Percentiles rank a stretch among this genome's conserved stretches.
phyloP scores from a whole-genome alignment of 176 grass and related monocot species.

The Hordeum marinum region DNA sequence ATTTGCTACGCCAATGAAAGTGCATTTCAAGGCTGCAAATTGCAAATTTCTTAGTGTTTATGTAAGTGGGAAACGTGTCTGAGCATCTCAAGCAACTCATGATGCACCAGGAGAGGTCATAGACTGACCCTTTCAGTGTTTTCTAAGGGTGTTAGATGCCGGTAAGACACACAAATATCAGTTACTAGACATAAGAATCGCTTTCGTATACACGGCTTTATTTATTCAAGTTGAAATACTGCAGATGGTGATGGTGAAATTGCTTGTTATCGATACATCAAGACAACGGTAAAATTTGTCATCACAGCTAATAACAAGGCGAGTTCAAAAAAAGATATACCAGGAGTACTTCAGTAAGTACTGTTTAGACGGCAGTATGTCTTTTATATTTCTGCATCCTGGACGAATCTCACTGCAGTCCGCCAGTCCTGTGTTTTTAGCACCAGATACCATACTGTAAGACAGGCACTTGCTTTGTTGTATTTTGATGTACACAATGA shows the following conservation, averaged over 20 bases:
- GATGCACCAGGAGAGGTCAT: neutral
- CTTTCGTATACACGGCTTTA: neutral
- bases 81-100: neutral
- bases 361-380: constrained; percentile 42
- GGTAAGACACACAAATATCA: neutral
- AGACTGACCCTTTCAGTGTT: neutral
- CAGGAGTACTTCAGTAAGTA: constrained; percentile 16
- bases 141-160: neutral
- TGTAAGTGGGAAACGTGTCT: constrained; percentile 1
- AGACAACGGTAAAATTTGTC: constrained; percentile 22
- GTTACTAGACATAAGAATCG: neutral
- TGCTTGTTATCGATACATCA: neutral
- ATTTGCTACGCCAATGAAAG: neutral
- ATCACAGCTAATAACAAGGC: constrained; percentile 9
- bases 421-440: neutral
- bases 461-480: constrained; percentile 3
- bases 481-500: constrained; percentile 17
- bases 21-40: neutral
- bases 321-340: neutral
- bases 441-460: neutral
- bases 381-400: constrained; percentile 31
- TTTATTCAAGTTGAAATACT: neutral
- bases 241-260: constrained; percentile 30
- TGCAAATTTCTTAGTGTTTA: neutral
- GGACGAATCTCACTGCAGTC: constrained; percentile 13